phyloP scores from a whole-genome alignment of 2,329 filamentous ascomycete species.

The Plenodomus lindquistii region DNA sequence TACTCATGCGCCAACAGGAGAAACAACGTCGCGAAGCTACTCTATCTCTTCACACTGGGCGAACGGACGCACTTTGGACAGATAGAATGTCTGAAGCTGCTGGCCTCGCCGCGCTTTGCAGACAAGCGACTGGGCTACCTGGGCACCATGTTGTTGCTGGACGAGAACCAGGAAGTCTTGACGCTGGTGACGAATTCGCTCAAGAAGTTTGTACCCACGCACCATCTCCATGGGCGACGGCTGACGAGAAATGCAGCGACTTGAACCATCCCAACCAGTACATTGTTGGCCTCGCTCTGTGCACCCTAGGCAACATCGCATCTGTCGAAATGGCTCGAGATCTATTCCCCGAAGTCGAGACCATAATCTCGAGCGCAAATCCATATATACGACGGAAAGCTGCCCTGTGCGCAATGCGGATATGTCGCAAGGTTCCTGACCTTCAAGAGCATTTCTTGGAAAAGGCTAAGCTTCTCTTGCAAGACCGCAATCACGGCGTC shows the following conservation, averaged over 20 bases:
- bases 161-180: slow-evolving; percentile 98
- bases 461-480: slow-evolving; percentile 83
- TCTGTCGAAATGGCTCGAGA: slow-evolving; percentile 98
- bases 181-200: slow-evolving; percentile 97
- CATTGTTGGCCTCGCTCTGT: slow-evolving; percentile 93
- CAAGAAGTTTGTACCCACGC: slow-evolving; percentile 72
- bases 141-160: slow-evolving; percentile 91
- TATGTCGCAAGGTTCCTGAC: slow-evolving; percentile 97
- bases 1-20: slow-evolving; percentile 61
- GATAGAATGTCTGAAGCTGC: slow-evolving; percentile 97
- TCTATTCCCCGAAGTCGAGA: slow-evolving; percentile 94
- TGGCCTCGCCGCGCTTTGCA: slow-evolving; percentile 94
- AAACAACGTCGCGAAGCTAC: slow-evolving; percentile 97
- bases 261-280: slow-evolving; percentile 98
- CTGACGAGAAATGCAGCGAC: slow-evolving; percentile 65
- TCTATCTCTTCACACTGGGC: slow-evolving; percentile 96
- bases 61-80: slow-evolving; percentile 98
- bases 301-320: slow-evolving; percentile 95
- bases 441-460: slow-evolving; percentile 96
- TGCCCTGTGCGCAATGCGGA: slow-evolving; percentile 97
- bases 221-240: background rate
- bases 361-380: slow-evolving; percentile 86
- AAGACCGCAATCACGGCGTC: slow-evolving; percentile 95
- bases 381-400: slow-evolving; percentile 98
- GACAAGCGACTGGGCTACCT: slow-evolving; percentile 96